A percentile compares a stretch with the other conserved stretches of the same genome.
These are phyloP conservation scores for Kernera saxatilis DNA, from an alignment of 345 rosid genomes.

Conservation along the genomic window DNA sequence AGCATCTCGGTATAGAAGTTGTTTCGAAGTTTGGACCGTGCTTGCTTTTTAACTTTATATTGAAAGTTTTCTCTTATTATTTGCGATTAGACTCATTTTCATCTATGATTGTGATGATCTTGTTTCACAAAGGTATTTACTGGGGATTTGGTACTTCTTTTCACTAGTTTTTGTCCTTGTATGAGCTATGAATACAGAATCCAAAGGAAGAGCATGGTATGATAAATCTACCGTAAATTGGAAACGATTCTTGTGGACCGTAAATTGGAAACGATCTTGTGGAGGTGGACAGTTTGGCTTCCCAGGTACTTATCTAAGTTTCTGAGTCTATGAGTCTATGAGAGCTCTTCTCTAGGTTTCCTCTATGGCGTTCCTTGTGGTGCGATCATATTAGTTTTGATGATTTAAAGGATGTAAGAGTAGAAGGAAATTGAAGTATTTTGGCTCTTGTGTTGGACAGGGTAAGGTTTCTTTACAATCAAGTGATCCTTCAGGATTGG, in stretches of 20 bases:
- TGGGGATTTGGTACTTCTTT: background rate
- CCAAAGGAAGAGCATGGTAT: constrained; percentile 54
- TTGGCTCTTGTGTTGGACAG: constrained; percentile 29
- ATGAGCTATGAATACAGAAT: constrained; percentile 45
- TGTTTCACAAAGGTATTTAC: background rate
- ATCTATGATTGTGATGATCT: background rate
- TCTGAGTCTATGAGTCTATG: background rate
- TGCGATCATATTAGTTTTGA: background rate
- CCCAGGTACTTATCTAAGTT: constrained; percentile 26
- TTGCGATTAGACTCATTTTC: background rate
- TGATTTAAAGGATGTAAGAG: background rate
- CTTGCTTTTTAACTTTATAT: background rate
- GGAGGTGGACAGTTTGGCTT: constrained; percentile 56
- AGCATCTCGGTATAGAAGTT: background rate
- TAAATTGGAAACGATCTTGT: too few species aligned
- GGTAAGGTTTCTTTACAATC: constrained; percentile 15
- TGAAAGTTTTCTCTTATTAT: background rate
- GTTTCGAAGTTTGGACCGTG: constrained; percentile 4
- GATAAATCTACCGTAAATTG: constrained; percentile 58
- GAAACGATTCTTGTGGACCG: constrained; percentile 61
- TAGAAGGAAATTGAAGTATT: background rate
- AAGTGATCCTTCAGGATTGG: constrained; percentile 17
- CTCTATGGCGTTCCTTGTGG: background rate
- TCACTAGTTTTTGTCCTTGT: background rate
- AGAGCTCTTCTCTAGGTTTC: background rate